Conservation (phyloP, 2,329 filamentous ascomycete species). For the Claviceps digitariae region DNA sequence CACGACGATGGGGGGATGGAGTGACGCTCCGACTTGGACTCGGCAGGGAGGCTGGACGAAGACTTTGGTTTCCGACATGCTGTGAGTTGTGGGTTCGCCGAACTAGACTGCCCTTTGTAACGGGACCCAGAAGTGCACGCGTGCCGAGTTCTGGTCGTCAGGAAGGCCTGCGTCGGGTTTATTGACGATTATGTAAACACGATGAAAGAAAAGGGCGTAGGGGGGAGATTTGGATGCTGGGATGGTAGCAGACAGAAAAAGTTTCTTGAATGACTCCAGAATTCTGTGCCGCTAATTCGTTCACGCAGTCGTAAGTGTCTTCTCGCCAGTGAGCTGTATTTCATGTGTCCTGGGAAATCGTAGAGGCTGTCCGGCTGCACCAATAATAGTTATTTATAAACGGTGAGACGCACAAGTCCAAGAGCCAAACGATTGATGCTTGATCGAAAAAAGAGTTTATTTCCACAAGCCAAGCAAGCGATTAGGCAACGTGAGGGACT, state of each 20-base stretch:
- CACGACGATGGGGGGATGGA: conserved; percentile 14
- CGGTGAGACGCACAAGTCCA: not conserved
- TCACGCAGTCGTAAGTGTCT: not conserved
- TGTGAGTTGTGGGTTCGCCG: not conserved
- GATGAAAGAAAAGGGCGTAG: not conserved
- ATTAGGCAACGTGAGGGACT: not conserved
- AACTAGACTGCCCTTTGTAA: not conserved
- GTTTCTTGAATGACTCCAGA: not conserved
- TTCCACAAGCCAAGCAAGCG: not conserved
- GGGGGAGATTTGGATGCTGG: not conserved
- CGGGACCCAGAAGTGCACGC: not conserved
- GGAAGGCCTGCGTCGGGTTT: not conserved
- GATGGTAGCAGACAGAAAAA: not conserved
- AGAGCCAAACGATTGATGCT: not conserved
- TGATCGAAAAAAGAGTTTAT: too few species aligned
- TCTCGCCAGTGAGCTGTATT: not conserved
- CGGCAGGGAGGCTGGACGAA: conserved; percentile 13
- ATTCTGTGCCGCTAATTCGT: not conserved
- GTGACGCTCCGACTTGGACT: conserved; percentile 5
- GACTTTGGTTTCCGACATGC: conserved; percentile 9
- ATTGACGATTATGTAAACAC: not conserved
- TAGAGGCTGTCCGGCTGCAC: not conserved
- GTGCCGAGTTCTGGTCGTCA: not conserved
- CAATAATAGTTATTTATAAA: not conserved
- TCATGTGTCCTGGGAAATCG: not conserved